Evolutionary conservation across 257 asterid species (phyloP), one percentile per base, ranked within the genome.

Genomic region (Nyctanthes arbortristis): DNA sequence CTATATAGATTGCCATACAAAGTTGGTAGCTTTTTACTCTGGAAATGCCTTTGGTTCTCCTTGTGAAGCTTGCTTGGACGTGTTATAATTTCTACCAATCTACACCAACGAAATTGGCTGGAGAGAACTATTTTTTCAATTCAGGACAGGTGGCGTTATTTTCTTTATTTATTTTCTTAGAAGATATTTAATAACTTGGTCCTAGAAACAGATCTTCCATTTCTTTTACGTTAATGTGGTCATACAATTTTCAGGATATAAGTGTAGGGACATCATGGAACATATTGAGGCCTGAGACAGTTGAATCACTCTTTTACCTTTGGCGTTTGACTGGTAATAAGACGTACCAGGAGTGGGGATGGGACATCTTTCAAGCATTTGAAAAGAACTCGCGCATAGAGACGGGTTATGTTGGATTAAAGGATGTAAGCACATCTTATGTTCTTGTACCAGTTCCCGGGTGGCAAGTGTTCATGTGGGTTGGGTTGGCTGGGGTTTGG

Each of bases 311-410:
- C 73, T 95, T 95, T 67, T 92, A 95, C 79, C 97, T 95, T 43
- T 95, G 96, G 96, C 98, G 99, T 45, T 77, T 95, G 80, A 95
- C 99, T 34, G 99, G 99, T 66, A 95, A 95, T 74, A 87, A 88
- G 92, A 95, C 99, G 2, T 95, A 92, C 70, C 94, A 92, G 75
- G 99, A 95, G 68, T 95, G 99, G 99, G 99, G 99, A 74, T 95
- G 99, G 99, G 85, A 92, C 79, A 95, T 95, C 75, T 95, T 95
- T 77, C 91, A 86, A 83, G 99, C 99, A 79, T 95, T 92, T 72
- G 99, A 95, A 84, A 89, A 88, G 89, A 95, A 95, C 84, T 95
- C 96, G 45, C 90, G 96, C 24, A 71, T 82, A 32, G 97, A 89
- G 63, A 67, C 97, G 0, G 99, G 99, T 82, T 95, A 95, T 61